Evolutionary conservation across 2,329 filamentous ascomycete genomes (phyloP), one percentile per base, ranked within the genome.

Genomic region (Tolypocladium pustulatum): DNA sequence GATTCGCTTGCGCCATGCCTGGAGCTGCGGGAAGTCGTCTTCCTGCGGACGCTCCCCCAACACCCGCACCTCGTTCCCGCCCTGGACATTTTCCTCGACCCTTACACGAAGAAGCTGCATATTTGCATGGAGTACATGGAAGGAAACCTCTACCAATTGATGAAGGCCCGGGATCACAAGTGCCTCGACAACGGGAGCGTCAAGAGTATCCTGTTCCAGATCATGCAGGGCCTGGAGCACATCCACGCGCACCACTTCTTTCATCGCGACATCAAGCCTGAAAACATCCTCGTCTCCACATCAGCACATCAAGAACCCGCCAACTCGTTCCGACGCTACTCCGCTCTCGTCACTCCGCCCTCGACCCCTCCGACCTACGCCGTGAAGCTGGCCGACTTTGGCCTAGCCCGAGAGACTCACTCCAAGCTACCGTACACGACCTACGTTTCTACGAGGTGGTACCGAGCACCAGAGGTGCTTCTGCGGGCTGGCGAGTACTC

Each of bases 101-200:
- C 94, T 0, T 89, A 91, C 72, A 96, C 84, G 76, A 95, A 92
- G 77, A 96, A 97, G 76, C 85, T 99, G 52, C 94, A 99, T 75
- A 99, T 99, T 65, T 87, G 85, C 69, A 99, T 99, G 94, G 94
- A 99, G 77, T 97, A 96, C 75, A 99, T 99, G 94, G 94, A 99
- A 72, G 94, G 94, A 56, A 99, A 99, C 73, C 81, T 99, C 1
- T 99, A 99, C 74, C 94, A 99, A 74, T 77, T 99, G 63, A 99
- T 99, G 94, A 99, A 99, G 78, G 88, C 94, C 57, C 86, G 94
- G 61, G 94, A 99, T 66, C 93, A 97, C 79, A 97, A 97, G 75
- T 88, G 81, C 63, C 81, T 99, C 34, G 94, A 99, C 69, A 89
- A 89, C 58, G 84, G 83, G 61, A 96, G 90, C 67, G 94, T 99